These are phyloP conservation scores for Fusarium avenaceum DNA, from an alignment of 2,329 filamentous ascomycete species.

Conservation along the genomic window DNA sequence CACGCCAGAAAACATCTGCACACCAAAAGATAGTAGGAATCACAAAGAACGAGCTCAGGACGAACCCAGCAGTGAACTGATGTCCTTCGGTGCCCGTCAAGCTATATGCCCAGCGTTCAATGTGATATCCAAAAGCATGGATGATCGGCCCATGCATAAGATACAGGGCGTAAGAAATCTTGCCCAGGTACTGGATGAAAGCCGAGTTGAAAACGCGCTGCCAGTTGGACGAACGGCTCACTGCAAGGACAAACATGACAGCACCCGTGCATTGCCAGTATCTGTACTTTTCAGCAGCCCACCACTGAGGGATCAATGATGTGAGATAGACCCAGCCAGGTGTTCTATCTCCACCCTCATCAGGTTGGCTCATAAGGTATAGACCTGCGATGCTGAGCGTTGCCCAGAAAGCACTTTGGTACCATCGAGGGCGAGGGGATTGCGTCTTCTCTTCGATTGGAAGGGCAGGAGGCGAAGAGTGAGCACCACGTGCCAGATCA, in stretches of 20 bases:
- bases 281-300: conserved; percentile 63
- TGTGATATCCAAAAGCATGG: conserved; percentile 66
- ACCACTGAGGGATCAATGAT: conserved; percentile 64
- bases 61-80: conserved; percentile 62
- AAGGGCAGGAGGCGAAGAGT: conserved; percentile 52
- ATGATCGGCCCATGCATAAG: conserved; percentile 71
- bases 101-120: conserved; percentile 63
- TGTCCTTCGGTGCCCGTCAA: conserved; percentile 62
- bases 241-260: conserved; percentile 64
- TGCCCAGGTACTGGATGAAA: conserved; percentile 69
- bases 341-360: conserved; percentile 59
- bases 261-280: conserved; percentile 70
- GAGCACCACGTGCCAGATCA: conserved; percentile 64
- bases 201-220: conserved; percentile 65
- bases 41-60: conserved; percentile 61
- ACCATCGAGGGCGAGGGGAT: conserved; percentile 6
- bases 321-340: conserved; percentile 67
- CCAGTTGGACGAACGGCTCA: conserved; percentile 62
- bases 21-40: conserved; percentile 67
- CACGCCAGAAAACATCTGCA: conserved; percentile 69
- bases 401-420: conserved; percentile 54
- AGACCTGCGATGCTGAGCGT: conserved; percentile 63
- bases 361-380: conserved; percentile 63
- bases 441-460: conserved; percentile 42
- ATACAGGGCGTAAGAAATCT: conserved; percentile 72